phyloP scores from a whole-genome alignment of 2,329 filamentous ascomycete genomes.

The Talaromyces sp. region DNA sequence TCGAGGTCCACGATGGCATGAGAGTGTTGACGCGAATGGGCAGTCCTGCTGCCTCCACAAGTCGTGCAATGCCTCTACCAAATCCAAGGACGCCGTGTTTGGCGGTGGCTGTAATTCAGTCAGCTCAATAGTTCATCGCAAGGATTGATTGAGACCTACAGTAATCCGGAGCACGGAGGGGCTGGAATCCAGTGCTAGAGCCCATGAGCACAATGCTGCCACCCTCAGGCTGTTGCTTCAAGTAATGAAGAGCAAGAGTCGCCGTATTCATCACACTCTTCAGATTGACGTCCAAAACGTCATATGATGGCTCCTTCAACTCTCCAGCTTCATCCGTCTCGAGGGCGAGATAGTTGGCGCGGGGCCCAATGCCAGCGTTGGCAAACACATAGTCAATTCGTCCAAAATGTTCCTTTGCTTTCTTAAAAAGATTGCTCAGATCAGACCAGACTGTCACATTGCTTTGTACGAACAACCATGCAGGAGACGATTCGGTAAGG shows the following conservation, averaged over 20 bases:
- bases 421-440: slow-evolving; percentile 51
- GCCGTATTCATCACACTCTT: slow-evolving; percentile 51
- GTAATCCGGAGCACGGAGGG: slow-evolving; percentile 52
- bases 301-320: slow-evolving; percentile 43
- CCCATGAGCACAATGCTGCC: slow-evolving; percentile 55
- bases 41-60: slow-evolving; percentile 37
- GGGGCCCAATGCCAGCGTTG: slow-evolving; percentile 55
- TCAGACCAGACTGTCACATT: slow-evolving; percentile 52
- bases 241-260: slow-evolving; percentile 48
- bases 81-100: slow-evolving; percentile 57
- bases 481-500: slow-evolving; percentile 16
- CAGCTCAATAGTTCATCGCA: not conserved
- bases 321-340: slow-evolving; percentile 52
- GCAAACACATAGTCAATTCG: slow-evolving; percentile 49
- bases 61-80: slow-evolving; percentile 45
- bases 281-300: slow-evolving; percentile 51
- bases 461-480: slow-evolving; percentile 44
- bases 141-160: not conserved
- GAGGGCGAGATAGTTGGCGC: slow-evolving; percentile 46
- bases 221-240: slow-evolving; percentile 48
- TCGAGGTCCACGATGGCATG: slow-evolving; percentile 55
- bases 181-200: slow-evolving; percentile 52
- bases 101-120: slow-evolving; percentile 33
- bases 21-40: slow-evolving; percentile 55
- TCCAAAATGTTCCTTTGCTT: slow-evolving; percentile 42